Conservation (phyloP, 129 eudicot genomes). For the Sambucus nigra region DNA sequence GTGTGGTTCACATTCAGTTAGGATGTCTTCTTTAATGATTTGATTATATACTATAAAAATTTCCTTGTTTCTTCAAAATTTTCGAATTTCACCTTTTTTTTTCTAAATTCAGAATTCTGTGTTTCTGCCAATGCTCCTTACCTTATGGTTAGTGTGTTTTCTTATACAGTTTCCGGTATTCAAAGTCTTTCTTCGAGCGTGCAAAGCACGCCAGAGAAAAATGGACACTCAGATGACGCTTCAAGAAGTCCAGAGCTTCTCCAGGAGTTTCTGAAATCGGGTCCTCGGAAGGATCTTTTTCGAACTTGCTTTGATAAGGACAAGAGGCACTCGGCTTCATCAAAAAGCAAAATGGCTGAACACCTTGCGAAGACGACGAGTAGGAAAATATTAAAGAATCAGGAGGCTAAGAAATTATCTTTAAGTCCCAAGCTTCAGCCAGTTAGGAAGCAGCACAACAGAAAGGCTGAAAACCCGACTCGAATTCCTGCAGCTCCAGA, state of each 20-base stretch:
- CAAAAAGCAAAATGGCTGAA: conserved; percentile 44
- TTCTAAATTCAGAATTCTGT: background rate
- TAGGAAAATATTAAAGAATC: conserved; percentile 45
- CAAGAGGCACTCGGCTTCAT: conserved; percentile 32
- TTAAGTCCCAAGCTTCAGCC: conserved; percentile 35
- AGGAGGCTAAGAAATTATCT: conserved; percentile 43
- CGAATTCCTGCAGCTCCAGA: conserved; percentile 36
- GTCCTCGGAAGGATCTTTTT: conserved; percentile 20
- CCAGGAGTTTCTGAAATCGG: conserved; percentile 33
- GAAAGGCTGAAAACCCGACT: conserved; percentile 61
- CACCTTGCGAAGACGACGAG: conserved; percentile 26
- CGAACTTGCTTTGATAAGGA: conserved; percentile 24
- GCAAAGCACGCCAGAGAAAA: conserved; percentile 42
- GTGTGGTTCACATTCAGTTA: background rate
- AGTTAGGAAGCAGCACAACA: conserved; percentile 44
- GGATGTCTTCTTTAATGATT: background rate
- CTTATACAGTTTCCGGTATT: conserved; percentile 29
- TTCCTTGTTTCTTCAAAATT: background rate
- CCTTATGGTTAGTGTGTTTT: background rate
- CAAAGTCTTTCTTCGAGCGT: conserved; percentile 45
- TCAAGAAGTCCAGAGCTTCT: conserved; percentile 36
- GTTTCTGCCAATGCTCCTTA: background rate
- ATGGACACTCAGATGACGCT: conserved; percentile 32
- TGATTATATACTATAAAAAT: background rate
- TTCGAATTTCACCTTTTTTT: background rate